Percentiles rank a stretch among this genome's conserved stretches.
Evolutionary conservation across 495 filamentous ascomycete genomes (phyloP).

Genomic region (Terfezia claveryi): DNA sequence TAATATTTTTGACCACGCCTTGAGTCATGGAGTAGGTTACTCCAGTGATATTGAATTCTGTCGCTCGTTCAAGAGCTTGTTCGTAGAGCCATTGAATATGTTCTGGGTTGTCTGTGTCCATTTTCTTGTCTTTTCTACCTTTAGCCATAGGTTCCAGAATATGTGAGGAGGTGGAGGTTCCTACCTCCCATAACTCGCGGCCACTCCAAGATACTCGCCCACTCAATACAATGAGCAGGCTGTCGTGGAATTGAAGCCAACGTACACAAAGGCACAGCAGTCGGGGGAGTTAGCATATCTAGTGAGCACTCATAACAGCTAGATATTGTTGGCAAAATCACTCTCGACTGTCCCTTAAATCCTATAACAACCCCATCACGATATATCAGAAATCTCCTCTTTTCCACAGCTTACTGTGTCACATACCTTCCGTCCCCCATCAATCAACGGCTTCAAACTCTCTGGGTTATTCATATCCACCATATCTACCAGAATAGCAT

Average conservation of each 20-base stretch:
- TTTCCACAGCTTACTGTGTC: constrained; percentile 19
- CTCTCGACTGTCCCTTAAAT: constrained; percentile 91
- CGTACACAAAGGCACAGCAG: constrained; percentile 88
- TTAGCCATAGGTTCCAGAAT: constrained; percentile 24
- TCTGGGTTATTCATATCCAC: constrained; percentile 53
- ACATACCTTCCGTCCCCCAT: constrained; percentile 66
- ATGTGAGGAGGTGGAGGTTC: neutral
- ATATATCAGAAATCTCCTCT: constrained; percentile 7
- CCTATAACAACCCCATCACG: constrained; percentile 15
- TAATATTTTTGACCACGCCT: constrained; percentile 98
- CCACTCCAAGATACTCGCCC: constrained; percentile 85
- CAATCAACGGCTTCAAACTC: constrained; percentile 73
- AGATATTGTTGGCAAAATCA: constrained; percentile 75
- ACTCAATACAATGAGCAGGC: constrained; percentile 96
- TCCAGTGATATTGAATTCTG: constrained; percentile 76
- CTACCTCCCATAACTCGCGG: constrained; percentile 22
- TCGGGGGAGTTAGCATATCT: constrained; percentile 87
- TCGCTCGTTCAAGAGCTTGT: constrained; percentile 54
- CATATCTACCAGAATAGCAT: constrained; percentile 76
- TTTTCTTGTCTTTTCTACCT: constrained; percentile 25
- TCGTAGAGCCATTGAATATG: constrained; percentile 95
- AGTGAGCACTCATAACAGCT: constrained; percentile 97
- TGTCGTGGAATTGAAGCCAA: constrained; percentile 92
- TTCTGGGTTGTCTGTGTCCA: constrained; percentile 91
- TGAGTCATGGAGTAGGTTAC: constrained; percentile 95